phyloP scores from a whole-genome alignment of 169 alveolate species.

The Plasmodium fragile region DNA sequence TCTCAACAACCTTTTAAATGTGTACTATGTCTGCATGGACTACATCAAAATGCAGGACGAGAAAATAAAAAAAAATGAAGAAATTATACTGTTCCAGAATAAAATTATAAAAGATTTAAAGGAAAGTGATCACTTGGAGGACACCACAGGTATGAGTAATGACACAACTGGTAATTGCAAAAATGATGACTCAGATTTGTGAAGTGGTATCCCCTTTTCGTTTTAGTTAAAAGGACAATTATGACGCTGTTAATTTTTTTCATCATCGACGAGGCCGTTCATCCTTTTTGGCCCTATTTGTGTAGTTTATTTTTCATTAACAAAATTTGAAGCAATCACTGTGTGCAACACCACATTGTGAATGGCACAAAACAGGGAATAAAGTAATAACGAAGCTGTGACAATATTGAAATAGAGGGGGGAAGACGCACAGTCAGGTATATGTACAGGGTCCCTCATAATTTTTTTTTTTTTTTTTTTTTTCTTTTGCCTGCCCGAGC shows the following conservation, averaged over 20 bases:
- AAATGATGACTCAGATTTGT: not conserved
- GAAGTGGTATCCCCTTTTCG: not conserved
- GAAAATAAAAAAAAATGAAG: constrained; percentile 66
- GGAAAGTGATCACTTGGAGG: constrained; percentile 18
- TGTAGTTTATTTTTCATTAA: not conserved
- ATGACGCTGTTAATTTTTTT: not conserved
- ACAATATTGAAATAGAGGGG: not conserved
- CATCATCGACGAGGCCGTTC: not conserved
- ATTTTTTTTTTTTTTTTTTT: too few relatives aligned
- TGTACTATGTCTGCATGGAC: constrained; percentile 73
- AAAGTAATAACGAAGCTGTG: not conserved
- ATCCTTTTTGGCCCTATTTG: not conserved
- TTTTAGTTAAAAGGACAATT: not conserved
- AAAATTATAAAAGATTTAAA: constrained; percentile 35
- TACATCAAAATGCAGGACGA: constrained; percentile 74
- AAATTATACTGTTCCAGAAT: constrained; percentile 38
- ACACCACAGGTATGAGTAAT: constrained; percentile 21
- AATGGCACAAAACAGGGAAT: not conserved
- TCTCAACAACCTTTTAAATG: constrained; percentile 58
- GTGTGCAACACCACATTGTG: not conserved
- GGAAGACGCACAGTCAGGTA: not conserved
- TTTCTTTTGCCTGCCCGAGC: not conserved
- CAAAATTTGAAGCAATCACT: not conserved
- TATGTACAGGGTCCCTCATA: not conserved
- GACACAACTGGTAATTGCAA: constrained; percentile 1